These are phyloP conservation scores for Ustilago nuda DNA, from an alignment of 1,284 basidiomycete species.

Conservation along the genomic window DNA sequence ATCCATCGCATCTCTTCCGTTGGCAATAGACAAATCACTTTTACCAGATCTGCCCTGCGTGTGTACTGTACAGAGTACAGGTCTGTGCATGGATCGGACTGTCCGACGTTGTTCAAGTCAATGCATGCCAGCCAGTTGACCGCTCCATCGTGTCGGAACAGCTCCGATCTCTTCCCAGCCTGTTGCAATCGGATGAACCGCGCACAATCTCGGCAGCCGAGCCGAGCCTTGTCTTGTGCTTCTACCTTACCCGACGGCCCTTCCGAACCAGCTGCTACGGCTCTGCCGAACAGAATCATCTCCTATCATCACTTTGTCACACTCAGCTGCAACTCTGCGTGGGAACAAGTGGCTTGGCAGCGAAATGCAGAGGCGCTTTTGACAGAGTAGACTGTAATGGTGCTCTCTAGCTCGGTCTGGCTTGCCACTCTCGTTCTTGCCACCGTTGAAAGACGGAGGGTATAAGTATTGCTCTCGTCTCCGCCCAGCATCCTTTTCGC, in stretches of 20 bases:
- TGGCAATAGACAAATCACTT: not conserved
- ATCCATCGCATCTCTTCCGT: not conserved
- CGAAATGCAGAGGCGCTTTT: not conserved
- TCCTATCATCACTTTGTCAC: not conserved
- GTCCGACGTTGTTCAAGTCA: not conserved
- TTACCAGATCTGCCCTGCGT: too few species aligned
- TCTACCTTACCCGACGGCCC: not conserved
- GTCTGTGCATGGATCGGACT: conserved; percentile 1
- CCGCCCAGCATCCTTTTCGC: not conserved
- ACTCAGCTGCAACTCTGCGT: not conserved
- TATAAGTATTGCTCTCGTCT: not conserved
- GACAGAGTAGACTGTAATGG: not conserved
- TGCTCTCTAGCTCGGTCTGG: not conserved
- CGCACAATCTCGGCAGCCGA: not conserved
- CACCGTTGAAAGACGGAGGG: not conserved
- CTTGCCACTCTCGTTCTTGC: not conserved
- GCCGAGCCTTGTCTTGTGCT: not conserved
- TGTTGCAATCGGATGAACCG: not conserved
- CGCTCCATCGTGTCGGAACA: not conserved
- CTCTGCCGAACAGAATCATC: not conserved
- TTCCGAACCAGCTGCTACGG: conserved; percentile 3
- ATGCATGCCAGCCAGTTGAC: not conserved
- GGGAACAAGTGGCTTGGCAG: not conserved
- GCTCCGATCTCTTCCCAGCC: not conserved
- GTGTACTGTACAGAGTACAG: not conserved